These are phyloP conservation scores for Tulasnella sp. DNA, from an alignment of 768 basidiomycete species.

Conservation along the genomic window DNA sequence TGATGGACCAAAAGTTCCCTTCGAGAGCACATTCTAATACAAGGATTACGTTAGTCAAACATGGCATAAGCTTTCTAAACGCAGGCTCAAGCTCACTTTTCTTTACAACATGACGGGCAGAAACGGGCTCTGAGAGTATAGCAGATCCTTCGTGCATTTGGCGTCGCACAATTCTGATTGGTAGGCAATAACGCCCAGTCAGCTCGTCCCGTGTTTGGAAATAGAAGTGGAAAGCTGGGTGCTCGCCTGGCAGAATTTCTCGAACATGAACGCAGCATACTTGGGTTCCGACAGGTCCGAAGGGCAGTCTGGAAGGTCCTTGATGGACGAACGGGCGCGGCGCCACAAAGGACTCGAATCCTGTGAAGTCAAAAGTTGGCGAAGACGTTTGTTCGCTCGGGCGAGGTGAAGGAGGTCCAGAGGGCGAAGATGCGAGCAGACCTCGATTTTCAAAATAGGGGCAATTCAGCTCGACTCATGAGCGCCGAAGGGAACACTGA, in stretches of 20 bases:
- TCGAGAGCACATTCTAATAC: too few species aligned
- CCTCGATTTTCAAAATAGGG: not conserved
- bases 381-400: conserved; percentile 4
- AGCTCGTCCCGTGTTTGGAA: not conserved
- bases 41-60: too few species aligned
- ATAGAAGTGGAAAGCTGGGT: not conserved
- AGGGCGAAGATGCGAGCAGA: conserved; percentile 4
- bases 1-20: too few species aligned
- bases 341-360: conserved; percentile 6
- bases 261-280: conserved; percentile 14
- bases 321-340: not conserved
- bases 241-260: not conserved
- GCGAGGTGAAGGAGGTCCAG: conserved; percentile 12
- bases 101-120: not conserved
- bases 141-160: not conserved
- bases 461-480: too few species aligned
- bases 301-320: conserved; percentile 12
- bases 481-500: not conserved
- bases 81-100: not conserved
- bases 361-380: not conserved
- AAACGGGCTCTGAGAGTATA: not conserved
- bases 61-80: too few species aligned
- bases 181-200: not conserved
- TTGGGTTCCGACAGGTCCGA: conserved; percentile 14
- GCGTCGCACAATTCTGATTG: not conserved